Evolutionary conservation across 2,329 filamentous ascomycete species (phyloP).

Genomic region (Xylariaceae sp.): DNA sequence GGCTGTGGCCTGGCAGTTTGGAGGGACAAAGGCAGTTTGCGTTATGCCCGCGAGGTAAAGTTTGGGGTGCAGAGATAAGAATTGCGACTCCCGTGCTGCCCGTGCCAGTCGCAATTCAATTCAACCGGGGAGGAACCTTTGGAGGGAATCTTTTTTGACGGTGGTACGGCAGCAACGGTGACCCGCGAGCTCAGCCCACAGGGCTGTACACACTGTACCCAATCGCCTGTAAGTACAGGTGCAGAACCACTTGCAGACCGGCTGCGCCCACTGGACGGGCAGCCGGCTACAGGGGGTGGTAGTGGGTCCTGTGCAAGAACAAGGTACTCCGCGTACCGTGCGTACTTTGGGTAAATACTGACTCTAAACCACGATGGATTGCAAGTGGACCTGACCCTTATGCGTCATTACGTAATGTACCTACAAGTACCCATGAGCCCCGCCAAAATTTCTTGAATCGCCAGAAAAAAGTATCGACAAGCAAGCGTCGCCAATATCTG

Average conservation of each 20-base stretch:
- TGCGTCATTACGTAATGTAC: neutral
- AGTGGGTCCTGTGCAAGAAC: neutral
- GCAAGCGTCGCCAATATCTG: neutral
- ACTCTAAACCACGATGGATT: too few species aligned
- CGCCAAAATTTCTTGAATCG: constrained; percentile 16
- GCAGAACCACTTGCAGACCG: neutral
- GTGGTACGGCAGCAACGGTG: neutral
- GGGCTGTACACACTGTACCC: neutral
- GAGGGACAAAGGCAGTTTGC: neutral
- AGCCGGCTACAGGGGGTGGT: neutral
- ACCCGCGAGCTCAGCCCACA: neutral
- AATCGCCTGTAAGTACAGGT: neutral
- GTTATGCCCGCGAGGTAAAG: neutral
- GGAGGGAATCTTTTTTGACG: constrained; percentile 15
- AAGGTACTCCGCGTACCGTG: too few species aligned
- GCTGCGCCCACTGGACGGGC: neutral
- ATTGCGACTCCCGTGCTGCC: constrained; percentile 12
- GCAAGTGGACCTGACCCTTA: too few species aligned
- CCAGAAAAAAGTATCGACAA: neutral
- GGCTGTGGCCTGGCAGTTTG: neutral
- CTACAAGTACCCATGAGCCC: neutral
- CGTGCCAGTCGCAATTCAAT: constrained; percentile 13
- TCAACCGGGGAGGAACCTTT: neutral
- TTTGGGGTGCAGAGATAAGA: constrained; percentile 1
- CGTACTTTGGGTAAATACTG: too few species aligned